These are phyloP conservation scores for Malassezia yamatoensis DNA, from an alignment of 1,284 basidiomycete genomes.

Conservation along the genomic window DNA sequence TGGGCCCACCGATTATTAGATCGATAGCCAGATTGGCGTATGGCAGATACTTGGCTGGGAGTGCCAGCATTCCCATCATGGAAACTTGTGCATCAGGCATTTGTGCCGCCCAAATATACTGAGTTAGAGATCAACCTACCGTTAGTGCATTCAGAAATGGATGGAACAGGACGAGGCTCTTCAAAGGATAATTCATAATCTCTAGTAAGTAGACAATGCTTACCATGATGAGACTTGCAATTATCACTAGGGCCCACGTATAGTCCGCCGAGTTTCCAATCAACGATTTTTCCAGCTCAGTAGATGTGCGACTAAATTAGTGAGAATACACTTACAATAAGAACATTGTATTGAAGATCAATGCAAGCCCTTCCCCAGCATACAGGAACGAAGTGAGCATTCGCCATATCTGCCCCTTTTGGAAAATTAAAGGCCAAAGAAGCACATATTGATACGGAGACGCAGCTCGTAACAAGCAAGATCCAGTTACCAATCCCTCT, in stretches of 20 bases:
- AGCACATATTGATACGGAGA: constrained; percentile 57
- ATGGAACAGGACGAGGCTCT: constrained; percentile 56
- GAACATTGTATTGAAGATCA: constrained; percentile 37
- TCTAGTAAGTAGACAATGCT: constrained; percentile 21
- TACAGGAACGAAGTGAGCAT: constrained; percentile 66
- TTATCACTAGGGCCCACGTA: constrained; percentile 32
- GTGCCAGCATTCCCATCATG: constrained; percentile 34
- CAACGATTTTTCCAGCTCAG: constrained; percentile 33
- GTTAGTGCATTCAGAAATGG: constrained; percentile 60
- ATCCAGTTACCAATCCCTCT: constrained; percentile 57
- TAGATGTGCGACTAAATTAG: constrained; percentile 21
- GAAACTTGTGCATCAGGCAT: constrained; percentile 25
- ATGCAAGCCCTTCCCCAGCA: constrained; percentile 50
- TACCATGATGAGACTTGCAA: constrained; percentile 25
- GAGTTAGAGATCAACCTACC: constrained; percentile 1
- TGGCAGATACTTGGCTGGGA: constrained; percentile 62
- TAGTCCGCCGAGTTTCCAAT: constrained; percentile 33
- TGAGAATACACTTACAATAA: constrained; percentile 19
- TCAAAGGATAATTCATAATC: constrained; percentile 60
- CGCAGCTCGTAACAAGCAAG: constrained; percentile 57
- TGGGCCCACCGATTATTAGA: constrained; percentile 58
- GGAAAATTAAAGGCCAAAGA: constrained; percentile 52
- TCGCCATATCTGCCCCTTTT: constrained; percentile 60
- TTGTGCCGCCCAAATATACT: constrained; percentile 28
- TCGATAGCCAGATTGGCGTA: constrained; percentile 62